Base-by-base conservation (phyloP, 257 asterid genomes). In the Solanum dulcamara region DNA sequence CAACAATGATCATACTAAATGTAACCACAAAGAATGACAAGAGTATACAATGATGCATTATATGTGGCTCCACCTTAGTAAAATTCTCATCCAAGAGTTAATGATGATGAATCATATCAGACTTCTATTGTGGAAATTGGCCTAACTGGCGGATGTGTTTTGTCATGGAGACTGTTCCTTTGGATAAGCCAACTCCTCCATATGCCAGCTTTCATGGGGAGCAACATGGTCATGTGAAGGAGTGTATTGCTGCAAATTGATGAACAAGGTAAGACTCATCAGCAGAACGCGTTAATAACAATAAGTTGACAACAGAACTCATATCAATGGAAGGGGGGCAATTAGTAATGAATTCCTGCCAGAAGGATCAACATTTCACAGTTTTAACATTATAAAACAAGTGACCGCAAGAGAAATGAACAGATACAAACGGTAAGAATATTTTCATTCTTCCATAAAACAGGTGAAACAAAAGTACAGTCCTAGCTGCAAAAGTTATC, bases 121-220 rank as follows among this genome's bases (percentile, higher is more conserved):
- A 86, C 83, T 82, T 88, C 86, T 85, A 86, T 86, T 83, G 82
- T 77, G 83, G 64, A 82, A 70, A 70, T 74, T 70, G 89, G 91
- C 93, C 93, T 91, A 87, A 92, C 90, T 87, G 74, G 64, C 64
- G 90, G 83, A 79, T 85, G 88, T 83, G 88, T 81, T 86, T 81
- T 87, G 84, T 87, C 90, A 71, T 53, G 90, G 86, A 81, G 88
- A 85, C 80, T 91, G 88, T 77, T 87, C 89, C 22, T 88, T 83
- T 26, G 97, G 93, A 87, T 92, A 92, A 37, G 91, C 94, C 84
- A 95, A 91, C 81, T 92, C 87, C 92, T 90, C 93, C 93, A 90
- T 92, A 87, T 95, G 88, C 98, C 99, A 97, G 97, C 96, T 94
- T 85, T 97, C 99, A 53, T 93, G 97, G 80, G 99, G 94, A 84